These are phyloP conservation scores for Dujonia santamariae DNA, from an alignment of 1,139 yeast species.

Conservation along the genomic window DNA sequence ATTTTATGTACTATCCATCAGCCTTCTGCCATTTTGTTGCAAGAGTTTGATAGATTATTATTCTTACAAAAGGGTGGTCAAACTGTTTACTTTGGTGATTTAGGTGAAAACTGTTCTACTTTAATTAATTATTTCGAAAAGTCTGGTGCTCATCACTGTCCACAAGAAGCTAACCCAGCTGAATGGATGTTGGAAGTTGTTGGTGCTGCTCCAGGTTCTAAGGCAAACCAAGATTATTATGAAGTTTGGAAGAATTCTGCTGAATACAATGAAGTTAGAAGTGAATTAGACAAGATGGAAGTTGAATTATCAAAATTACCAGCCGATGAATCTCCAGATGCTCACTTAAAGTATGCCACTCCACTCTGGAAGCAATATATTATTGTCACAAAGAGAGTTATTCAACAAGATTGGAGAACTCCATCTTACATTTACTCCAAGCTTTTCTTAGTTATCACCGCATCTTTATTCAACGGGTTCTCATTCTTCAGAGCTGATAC, in stretches of 20 bases:
- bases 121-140: slow-evolving; percentile 56
- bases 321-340: slow-evolving; percentile 20
- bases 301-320: slow-evolving; percentile 26
- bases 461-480: slow-evolving; percentile 48
- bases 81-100: slow-evolving; percentile 67
- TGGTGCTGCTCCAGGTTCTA: slow-evolving; percentile 37
- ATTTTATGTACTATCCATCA: slow-evolving; percentile 44
- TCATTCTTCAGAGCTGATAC: slow-evolving; percentile 33
- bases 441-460: slow-evolving; percentile 29
- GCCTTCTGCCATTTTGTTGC: slow-evolving; percentile 38
- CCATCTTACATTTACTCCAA: slow-evolving; percentile 40
- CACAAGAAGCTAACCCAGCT: slow-evolving; percentile 48
- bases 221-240: slow-evolving; percentile 30
- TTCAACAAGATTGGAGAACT: slow-evolving; percentile 43
- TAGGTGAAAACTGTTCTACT: slow-evolving; percentile 51
- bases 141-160: slow-evolving; percentile 49
- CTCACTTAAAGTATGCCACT: slow-evolving; percentile 23
- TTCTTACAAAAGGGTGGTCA: slow-evolving; percentile 48
- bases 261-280: slow-evolving; percentile 21
- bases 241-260: slow-evolving; percentile 32
- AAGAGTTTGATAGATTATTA: slow-evolving; percentile 34
- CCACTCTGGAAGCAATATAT: slow-evolving; percentile 23
- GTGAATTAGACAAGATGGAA: slow-evolving; percentile 26
- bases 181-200: slow-evolving; percentile 60
- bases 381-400: slow-evolving; percentile 23